These are phyloP conservation scores for Lachnellula hyalina DNA, from an alignment of 2,329 filamentous ascomycete genomes.

Conservation along the genomic window DNA sequence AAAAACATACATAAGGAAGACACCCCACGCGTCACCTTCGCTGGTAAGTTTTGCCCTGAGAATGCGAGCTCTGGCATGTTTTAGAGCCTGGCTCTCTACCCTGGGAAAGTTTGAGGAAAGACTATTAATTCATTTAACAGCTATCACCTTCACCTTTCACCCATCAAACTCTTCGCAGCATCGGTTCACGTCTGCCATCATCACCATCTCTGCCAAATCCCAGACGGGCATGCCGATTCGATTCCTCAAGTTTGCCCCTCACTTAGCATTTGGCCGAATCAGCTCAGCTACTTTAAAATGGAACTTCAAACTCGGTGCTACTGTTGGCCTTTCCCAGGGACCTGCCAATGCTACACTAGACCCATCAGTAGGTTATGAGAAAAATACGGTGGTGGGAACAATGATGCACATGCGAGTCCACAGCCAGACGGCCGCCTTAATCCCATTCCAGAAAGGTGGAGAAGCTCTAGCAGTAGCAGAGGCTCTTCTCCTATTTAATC, in stretches of 20 bases:
- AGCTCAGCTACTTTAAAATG: slow-evolving; percentile 18
- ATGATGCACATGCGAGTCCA: slow-evolving; percentile 24
- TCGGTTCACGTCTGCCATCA: slow-evolving; percentile 43
- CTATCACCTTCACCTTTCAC: slow-evolving; percentile 45
- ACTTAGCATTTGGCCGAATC: slow-evolving; percentile 38
- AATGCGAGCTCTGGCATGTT: neutral
- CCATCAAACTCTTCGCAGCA: slow-evolving; percentile 37
- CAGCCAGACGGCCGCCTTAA: neutral
- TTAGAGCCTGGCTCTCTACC: too few species aligned
- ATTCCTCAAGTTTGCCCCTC: slow-evolving; percentile 45
- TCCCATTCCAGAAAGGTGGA: neutral
- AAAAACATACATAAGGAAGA: slow-evolving; percentile 37
- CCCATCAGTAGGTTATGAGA: slow-evolving; percentile 15
- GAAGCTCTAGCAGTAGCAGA: neutral
- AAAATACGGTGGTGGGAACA: slow-evolving; percentile 17
- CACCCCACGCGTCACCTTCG: slow-evolving; percentile 42
- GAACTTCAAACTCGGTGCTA: slow-evolving; percentile 22
- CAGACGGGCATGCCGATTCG: slow-evolving; percentile 30
- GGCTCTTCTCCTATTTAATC: neutral
- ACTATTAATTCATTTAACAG: slow-evolving; percentile 14
- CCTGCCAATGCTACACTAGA: slow-evolving; percentile 25
- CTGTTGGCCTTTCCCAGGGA: slow-evolving; percentile 40
- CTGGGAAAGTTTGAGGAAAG: too few species aligned
- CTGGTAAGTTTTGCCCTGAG: slow-evolving; percentile 13
- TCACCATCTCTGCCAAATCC: slow-evolving; percentile 35